phyloP scores from a whole-genome alignment of 2,329 filamentous ascomycete genomes.

The Penicillium sp. region DNA sequence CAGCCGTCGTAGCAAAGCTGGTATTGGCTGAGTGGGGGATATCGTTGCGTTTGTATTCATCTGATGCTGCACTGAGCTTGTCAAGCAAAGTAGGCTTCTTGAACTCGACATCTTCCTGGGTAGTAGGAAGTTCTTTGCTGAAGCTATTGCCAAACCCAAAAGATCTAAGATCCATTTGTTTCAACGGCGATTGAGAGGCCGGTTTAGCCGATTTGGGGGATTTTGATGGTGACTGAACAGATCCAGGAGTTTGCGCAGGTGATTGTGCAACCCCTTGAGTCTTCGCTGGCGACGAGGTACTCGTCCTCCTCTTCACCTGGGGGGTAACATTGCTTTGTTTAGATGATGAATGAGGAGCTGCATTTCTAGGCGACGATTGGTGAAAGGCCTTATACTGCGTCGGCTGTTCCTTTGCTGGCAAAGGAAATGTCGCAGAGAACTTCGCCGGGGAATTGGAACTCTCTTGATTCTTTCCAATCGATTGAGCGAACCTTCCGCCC shows the following conservation, averaged over 20 bases:
- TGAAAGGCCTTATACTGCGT: background rate
- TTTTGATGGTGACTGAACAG: background rate
- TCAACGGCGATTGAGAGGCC: background rate
- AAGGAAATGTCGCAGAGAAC: background rate
- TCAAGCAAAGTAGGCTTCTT: conserved; percentile 13
- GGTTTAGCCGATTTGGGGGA: background rate
- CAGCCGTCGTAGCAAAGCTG: conserved; percentile 28
- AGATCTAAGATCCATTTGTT: conserved; percentile 1
- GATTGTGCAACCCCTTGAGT: background rate
- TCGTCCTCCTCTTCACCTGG: background rate
- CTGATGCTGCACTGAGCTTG: conserved; percentile 17
- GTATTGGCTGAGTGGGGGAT: conserved; percentile 13
- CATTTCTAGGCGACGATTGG: background rate
- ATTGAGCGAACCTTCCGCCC: background rate
- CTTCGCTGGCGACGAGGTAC: background rate
- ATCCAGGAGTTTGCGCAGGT: background rate
- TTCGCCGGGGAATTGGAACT: background rate
- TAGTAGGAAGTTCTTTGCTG: background rate
- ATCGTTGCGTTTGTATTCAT: conserved; percentile 20
- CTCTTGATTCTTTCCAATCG: background rate
- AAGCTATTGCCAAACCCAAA: background rate
- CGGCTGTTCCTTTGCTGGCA: background rate
- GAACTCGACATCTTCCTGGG: background rate
- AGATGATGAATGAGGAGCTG: background rate
- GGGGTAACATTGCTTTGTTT: background rate